phyloP scores from a whole-genome alignment of 306 rosid genomes.

The Crotalaria pallida region DNA sequence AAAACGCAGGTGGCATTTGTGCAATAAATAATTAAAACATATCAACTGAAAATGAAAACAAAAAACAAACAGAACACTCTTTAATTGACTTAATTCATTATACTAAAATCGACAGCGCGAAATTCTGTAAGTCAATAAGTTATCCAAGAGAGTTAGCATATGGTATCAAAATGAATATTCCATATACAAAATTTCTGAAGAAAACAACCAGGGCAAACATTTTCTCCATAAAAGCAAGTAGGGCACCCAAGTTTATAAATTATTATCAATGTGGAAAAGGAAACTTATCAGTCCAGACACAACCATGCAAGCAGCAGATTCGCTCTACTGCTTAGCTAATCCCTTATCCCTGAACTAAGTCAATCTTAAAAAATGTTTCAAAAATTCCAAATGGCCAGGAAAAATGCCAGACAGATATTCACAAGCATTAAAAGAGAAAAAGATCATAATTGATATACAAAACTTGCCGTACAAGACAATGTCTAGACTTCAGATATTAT shows the following conservation, averaged over 20 bases:
- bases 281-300: neutral
- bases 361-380: neutral
- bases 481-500: neutral
- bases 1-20: neutral
- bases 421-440: neutral
- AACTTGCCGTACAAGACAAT: neutral
- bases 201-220: neutral
- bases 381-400: neutral
- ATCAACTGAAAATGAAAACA: neutral
- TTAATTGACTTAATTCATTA: neutral
- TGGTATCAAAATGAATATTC: neutral
- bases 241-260: neutral
- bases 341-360: neutral
- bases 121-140: neutral
- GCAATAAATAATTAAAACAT: neutral
- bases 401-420: neutral
- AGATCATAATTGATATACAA: neutral
- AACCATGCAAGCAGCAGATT: neutral
- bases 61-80: neutral
- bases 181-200: neutral
- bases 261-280: neutral
- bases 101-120: neutral
- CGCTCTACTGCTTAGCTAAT: neutral
- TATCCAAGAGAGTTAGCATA: neutral
- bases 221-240: neutral